Percentiles rank a stretch among this genome's conserved stretches.
These are phyloP conservation scores for Ganoderma resinaceum DNA, from an alignment of 1,284 basidiomycete species.

Conservation along the genomic window DNA sequence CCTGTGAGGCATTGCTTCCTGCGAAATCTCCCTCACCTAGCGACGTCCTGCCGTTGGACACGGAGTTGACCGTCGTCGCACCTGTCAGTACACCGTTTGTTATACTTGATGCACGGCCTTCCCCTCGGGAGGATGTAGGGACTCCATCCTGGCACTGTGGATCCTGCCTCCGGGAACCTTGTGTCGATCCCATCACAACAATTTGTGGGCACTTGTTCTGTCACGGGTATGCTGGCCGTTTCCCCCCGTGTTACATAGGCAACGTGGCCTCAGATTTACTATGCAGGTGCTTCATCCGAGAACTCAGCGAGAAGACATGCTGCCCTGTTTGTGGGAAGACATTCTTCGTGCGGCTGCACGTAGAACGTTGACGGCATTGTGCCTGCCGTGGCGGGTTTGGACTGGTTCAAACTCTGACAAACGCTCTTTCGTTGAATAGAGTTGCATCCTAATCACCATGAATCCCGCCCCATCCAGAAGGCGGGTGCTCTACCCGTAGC, in stretches of 20 bases:
- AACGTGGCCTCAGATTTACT: not conserved
- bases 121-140: not conserved
- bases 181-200: conserved; percentile 11
- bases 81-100: not conserved
- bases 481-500: no score
- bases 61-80: not conserved
- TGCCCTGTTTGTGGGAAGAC: not conserved
- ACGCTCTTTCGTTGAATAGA: not conserved
- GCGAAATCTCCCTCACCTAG: not conserved
- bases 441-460: not conserved
- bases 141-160: conserved; percentile 13
- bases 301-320: not conserved
- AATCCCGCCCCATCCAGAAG: not conserved
- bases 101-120: not conserved
- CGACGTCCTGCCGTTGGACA: not conserved
- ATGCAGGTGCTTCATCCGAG: conserved; percentile 2
- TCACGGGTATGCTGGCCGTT: conserved; percentile 9
- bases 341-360: not conserved
- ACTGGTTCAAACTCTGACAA: no score
- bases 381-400: not conserved
- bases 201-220: conserved; percentile 22
- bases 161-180: conserved; percentile 11
- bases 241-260: no score
- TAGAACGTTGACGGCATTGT: not conserved
- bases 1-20: not conserved